phyloP scores from a whole-genome alignment of 2,329 filamentous ascomycete species.

The Sporothrix luriei region DNA sequence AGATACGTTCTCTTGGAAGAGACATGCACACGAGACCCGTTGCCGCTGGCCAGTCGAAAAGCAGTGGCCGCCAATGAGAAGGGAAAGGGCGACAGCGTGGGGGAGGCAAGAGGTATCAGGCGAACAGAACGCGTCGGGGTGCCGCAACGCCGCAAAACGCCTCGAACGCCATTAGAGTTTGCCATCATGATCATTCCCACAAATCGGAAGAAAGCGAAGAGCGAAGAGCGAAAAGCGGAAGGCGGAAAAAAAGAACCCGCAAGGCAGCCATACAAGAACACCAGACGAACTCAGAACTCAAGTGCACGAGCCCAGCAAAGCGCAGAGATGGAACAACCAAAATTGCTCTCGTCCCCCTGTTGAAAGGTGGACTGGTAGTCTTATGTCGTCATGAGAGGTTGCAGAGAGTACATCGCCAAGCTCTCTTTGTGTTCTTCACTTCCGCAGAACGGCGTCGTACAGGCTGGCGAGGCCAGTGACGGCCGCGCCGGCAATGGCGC shows the following conservation, averaged over 20 bases:
- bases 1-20: background rate
- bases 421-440: slow-evolving; percentile 46
- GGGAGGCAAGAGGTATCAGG: slow-evolving; percentile 25
- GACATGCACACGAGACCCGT: background rate
- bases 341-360: background rate
- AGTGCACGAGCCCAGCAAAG: slow-evolving; percentile 12
- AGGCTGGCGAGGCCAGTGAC: slow-evolving; percentile 70
- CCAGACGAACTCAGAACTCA: background rate
- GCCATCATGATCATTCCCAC: slow-evolving; percentile 25
- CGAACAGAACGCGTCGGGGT: slow-evolving; percentile 31
- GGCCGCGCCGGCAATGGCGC: slow-evolving; percentile 67
- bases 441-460: slow-evolving; percentile 77
- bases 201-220: slow-evolving; percentile 9
- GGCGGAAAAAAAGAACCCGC: background rate
- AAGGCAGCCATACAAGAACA: background rate
- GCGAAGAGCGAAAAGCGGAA: background rate
- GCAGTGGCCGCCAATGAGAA: background rate
- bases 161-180: slow-evolving; percentile 31
- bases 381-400: slow-evolving; percentile 2
- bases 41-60: background rate
- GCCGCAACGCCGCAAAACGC: slow-evolving; percentile 34
- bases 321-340: slow-evolving; percentile 11
- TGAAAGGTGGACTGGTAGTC: slow-evolving; percentile 11
- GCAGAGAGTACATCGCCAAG: background rate
- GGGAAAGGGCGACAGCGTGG: background rate